phyloP scores from a whole-genome alignment of 352 stramenopile genomes.

The Elongisporangium prolatum region DNA sequence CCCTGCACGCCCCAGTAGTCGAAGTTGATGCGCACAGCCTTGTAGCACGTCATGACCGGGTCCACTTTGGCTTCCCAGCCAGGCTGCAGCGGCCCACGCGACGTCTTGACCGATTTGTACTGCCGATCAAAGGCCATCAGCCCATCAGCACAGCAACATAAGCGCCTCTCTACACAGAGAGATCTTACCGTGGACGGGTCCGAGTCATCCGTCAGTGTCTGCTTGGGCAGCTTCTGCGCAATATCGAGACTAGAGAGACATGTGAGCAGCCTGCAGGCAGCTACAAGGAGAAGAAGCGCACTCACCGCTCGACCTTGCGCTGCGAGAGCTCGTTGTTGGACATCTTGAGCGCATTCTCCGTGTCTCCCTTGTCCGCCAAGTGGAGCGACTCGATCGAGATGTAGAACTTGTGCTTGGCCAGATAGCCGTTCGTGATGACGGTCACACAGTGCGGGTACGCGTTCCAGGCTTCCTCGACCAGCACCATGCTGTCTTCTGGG shows the following conservation, averaged over 20 bases:
- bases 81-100: constrained; percentile 53
- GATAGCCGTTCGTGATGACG: constrained; percentile 80
- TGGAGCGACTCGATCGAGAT: constrained; percentile 84
- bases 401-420: constrained; percentile 86
- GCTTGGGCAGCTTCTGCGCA: constrained; percentile 68
- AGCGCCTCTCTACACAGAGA: constrained; percentile 2
- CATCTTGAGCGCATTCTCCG: constrained; percentile 68
- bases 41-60: constrained; percentile 85
- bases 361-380: constrained; percentile 46
- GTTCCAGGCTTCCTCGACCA: constrained; percentile 87
- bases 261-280: neutral
- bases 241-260: constrained; percentile 53
- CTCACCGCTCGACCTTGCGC: constrained; percentile 73
- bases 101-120: constrained; percentile 74
- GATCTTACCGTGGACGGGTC: constrained; percentile 47
- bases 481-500: constrained; percentile 81
- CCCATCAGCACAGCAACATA: neutral
- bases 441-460: constrained; percentile 84
- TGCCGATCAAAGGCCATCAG: constrained; percentile 8
- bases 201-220: constrained; percentile 67
- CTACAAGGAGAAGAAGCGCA: constrained; percentile 1
- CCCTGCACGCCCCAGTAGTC: constrained; percentile 84
- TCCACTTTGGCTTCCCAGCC: constrained; percentile 69
- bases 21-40: constrained; percentile 84
- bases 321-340: constrained; percentile 65